Percentiles rank a stretch among this genome's conserved stretches.
phyloP scores from a whole-genome alignment of 345 rosid genomes.

The Eucalyptus cloeziana region DNA sequence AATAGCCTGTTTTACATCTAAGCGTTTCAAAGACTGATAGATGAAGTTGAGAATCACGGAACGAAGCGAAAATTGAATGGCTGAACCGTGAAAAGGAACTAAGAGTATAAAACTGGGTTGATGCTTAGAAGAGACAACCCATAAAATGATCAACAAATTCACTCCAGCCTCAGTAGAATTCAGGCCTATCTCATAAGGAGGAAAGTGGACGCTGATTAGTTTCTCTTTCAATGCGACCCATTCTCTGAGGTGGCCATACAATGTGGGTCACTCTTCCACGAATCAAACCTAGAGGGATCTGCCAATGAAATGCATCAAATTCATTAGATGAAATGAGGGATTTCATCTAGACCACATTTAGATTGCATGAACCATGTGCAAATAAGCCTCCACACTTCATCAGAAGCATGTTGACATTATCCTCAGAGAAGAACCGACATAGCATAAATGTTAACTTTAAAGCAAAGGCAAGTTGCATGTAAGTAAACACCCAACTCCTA shows the following conservation, averaged over 20 bases:
- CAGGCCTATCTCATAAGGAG: neutral
- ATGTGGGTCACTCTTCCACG: slow-evolving; percentile 59
- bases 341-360: neutral
- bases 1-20: neutral
- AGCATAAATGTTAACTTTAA: neutral
- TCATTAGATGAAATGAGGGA: neutral
- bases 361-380: neutral
- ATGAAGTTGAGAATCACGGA: neutral
- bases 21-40: neutral
- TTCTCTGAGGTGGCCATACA: slow-evolving; percentile 76
- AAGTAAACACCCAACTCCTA: neutral
- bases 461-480: neutral
- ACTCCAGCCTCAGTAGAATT: neutral
- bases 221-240: slow-evolving; percentile 25
- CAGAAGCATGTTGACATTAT: neutral
- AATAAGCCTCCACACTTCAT: neutral
- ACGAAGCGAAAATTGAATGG: neutral
- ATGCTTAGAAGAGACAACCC: neutral
- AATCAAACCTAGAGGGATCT: slow-evolving; percentile 81
- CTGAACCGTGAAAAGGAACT: neutral
- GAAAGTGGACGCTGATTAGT: neutral
- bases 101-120: neutral
- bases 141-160: neutral
- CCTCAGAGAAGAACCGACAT: neutral
- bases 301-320: slow-evolving; percentile 2